Conservation (phyloP, 257 asterid species). For the Capsicum pubescens region DNA sequence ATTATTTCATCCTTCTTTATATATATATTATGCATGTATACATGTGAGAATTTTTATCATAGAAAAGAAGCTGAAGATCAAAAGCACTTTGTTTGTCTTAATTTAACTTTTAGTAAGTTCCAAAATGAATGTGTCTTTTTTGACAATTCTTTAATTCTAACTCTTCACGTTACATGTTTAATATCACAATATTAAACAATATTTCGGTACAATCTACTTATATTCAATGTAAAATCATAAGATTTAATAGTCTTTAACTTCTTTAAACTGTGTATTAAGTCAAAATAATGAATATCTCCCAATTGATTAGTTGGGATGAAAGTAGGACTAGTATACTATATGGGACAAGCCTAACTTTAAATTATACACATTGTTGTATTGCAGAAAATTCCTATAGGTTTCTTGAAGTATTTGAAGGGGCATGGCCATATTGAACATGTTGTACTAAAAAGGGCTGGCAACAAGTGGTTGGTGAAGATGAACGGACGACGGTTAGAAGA, state of each 20-base stretch:
- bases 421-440: neutral
- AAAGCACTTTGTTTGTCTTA: neutral
- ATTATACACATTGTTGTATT: neutral
- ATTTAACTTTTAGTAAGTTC: too few relatives aligned
- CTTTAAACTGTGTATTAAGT: too few relatives aligned
- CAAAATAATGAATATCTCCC: neutral
- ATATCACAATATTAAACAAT: too few relatives aligned
- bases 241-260: too few relatives aligned
- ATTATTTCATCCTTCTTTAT: neutral
- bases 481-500: neutral
- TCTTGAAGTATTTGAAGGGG: neutral
- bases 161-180: too few relatives aligned
- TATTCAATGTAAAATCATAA: too few relatives aligned
- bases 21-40: neutral
- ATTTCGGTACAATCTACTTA: too few relatives aligned
- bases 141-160: too few relatives aligned
- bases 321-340: too few relatives aligned
- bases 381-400: conserved; percentile 6
- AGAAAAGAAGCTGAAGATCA: neutral
- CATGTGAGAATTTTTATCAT: too few relatives aligned
- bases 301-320: neutral
- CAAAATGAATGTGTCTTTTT: too few relatives aligned
- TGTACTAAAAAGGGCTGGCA: neutral
- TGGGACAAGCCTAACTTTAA: too few relatives aligned
- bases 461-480: neutral